Base-by-base conservation (phyloP, 257 asterid species). In the Solanum bulbocastanum region DNA sequence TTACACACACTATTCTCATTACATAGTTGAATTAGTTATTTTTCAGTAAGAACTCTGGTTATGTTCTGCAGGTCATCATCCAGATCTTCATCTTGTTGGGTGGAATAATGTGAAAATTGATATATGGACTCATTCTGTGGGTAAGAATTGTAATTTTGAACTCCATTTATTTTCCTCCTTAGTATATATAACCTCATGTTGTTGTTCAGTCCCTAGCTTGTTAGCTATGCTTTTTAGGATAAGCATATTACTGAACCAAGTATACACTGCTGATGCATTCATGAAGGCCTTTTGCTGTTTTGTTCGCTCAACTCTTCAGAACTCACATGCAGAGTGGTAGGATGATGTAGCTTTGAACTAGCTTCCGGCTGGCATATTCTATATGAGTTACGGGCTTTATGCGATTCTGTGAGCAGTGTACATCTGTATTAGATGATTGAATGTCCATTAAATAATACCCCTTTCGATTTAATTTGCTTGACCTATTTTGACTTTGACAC, bases 71-170 rank as follows among this genome's bases (percentile, higher is more conserved):
- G 99, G 98, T 86, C 98, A 97, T 89, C 98, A 97, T 93, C 99
- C 98, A 2, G 98, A 97, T 94, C 97, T 97, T 90, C 99, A 97
- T 94, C 98, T 97, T 86, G 95, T 94, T 73, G 98, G 98, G 87
- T 97, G 99, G 99, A 95, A 97, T 95, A 97, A 93, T 33, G 92
- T 96, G 89, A 92, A 91, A 92, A 92, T 95, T 90, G 99, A 95
- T 81, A 96, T 96, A 86, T 96, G 98, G 98, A 96, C 99, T 4
- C 98, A 97, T 89, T 96, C 96, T 72, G 98, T 93, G 84, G 98
- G 99, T 96, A 91, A 87, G 94, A 73, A 52, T 86, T 73, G 62
- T 81, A 56, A 62, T 30, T 15, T 46, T 44, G 68, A 30, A 87
- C 81, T 36, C 92, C 73, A 58, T 79, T 84, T 62, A 27, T 65